Base-by-base conservation (phyloP, 2,329 filamentous ascomycete genomes). In the Hortaea werneckii region DNA sequence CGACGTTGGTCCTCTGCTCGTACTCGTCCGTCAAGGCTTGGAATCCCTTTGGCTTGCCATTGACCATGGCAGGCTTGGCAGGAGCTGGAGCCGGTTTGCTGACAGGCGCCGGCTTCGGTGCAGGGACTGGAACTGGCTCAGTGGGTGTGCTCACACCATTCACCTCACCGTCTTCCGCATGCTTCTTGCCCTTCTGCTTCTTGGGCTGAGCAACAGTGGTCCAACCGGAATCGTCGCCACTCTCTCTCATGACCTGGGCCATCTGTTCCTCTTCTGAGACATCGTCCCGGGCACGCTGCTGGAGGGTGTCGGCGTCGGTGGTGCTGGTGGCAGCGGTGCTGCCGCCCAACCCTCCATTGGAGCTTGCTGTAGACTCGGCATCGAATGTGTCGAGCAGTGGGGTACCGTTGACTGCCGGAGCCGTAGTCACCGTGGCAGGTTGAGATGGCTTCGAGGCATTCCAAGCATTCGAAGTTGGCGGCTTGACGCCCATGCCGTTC, bases 201-300 rank as follows among this genome's bases (percentile, higher is more conserved):
- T 68, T 67, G 35, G 63, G 65, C 53, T 68, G 76, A 29, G 74
- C 67, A 26, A 82, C 78, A 7, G 77, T 77, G 52, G 74, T 79
- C 79, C 79, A 82, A 43, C 74, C 73, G 46, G 73, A 72, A 40
- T 77, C 73, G 37, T 67, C 65, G 42, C 69, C 67, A 42, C 63
- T 71, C 41, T 75, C 63, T 37, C 66, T 65, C 56, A 70, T 63
- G 10, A 66, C 67, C 48, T 75, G 65, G 40, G 72, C 71, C 58
- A 80, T 64, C 61, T 82, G 77, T 59, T 80, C 77, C 52, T 81
- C 77, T 60, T 81, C 78, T 3, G 76, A 76, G 11, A 74, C 75
- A 42, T 67, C 63, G 37, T 68, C 65, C 67, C 69, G 75, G 47
- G 65, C 68, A 28, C 45, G 44, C 27, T 34, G 42, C 11, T 65